Percentiles rank a stretch among this genome's conserved stretches.
Conservation (phyloP, 176 grass and related monocot genomes). For the Rhipidocladum racemiflorum region DNA sequence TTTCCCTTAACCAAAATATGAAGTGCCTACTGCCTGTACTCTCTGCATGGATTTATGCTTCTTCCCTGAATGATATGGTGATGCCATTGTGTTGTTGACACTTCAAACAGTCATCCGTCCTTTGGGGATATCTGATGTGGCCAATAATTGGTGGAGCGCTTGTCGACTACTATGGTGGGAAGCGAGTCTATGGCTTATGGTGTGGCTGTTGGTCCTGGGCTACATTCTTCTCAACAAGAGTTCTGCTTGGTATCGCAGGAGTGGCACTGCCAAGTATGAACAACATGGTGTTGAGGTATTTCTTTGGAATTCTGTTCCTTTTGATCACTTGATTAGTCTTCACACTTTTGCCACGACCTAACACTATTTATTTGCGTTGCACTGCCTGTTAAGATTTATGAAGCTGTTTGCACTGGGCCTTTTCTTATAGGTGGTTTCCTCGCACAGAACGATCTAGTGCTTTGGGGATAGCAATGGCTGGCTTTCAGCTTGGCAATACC, state of each 20-base stretch:
- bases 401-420: slow-evolving; percentile 34
- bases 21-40: background rate
- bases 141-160: slow-evolving; percentile 87
- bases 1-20: background rate
- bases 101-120: slow-evolving; percentile 83
- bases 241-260: slow-evolving; percentile 77
- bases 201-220: slow-evolving; percentile 93
- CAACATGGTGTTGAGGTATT: slow-evolving; percentile 92
- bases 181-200: slow-evolving; percentile 85
- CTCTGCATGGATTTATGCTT: background rate
- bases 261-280: slow-evolving; percentile 99
- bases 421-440: slow-evolving; percentile 97
- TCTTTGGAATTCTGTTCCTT: slow-evolving; percentile 20
- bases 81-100: background rate
- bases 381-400: background rate
- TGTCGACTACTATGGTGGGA: slow-evolving; percentile 88
- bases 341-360: slow-evolving; percentile 13
- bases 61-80: slow-evolving; percentile 14
- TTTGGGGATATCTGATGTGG: slow-evolving; percentile 94
- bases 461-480: slow-evolving; percentile 91
- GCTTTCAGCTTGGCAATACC: slow-evolving; percentile 93
- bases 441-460: slow-evolving; percentile 85
- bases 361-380: background rate
- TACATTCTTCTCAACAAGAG: slow-evolving; percentile 79
- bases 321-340: slow-evolving; percentile 10